Evolutionary conservation across 345 rosid genomes (phyloP).

Genomic region (Ceriops decandra): DNA sequence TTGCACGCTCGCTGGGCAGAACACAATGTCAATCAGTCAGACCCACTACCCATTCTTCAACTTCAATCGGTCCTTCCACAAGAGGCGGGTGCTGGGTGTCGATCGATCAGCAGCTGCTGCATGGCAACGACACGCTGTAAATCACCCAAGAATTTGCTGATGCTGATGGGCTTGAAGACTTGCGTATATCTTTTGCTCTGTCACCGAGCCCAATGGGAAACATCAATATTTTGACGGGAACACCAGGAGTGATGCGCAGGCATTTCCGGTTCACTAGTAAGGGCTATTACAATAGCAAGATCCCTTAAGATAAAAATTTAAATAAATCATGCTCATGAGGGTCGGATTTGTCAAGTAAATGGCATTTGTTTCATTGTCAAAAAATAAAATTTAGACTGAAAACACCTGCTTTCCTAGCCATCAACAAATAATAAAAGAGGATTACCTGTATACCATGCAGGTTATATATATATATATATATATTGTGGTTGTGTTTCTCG

Average conservation of each 20-base stretch:
- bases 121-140: conserved; percentile 35
- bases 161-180: conserved; percentile 46
- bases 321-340: background rate
- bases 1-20: conserved; percentile 15
- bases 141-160: conserved; percentile 47
- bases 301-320: background rate
- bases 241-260: conserved; percentile 53
- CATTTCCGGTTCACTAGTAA: conserved; percentile 45
- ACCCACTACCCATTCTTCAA: conserved; percentile 55
- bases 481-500: too few species aligned
- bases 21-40: conserved; percentile 35
- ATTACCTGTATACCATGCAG: too few species aligned
- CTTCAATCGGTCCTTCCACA: conserved; percentile 50
- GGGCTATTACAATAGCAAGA: conserved; percentile 8
- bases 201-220: conserved; percentile 69
- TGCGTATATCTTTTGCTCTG: conserved; percentile 52
- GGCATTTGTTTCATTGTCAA: conserved; percentile 8
- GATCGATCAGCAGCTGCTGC: conserved; percentile 60
- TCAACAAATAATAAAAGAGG: too few species aligned
- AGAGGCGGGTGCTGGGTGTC: conserved; percentile 44
- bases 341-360: conserved; percentile 9
- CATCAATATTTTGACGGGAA: conserved; percentile 54
- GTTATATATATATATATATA: too few species aligned
- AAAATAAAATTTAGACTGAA: background rate
- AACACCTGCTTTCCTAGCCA: too few species aligned